Evolutionary conservation across 371 early-diverging fungal genomes (phyloP).

Genomic region (Circinella minor): DNA sequence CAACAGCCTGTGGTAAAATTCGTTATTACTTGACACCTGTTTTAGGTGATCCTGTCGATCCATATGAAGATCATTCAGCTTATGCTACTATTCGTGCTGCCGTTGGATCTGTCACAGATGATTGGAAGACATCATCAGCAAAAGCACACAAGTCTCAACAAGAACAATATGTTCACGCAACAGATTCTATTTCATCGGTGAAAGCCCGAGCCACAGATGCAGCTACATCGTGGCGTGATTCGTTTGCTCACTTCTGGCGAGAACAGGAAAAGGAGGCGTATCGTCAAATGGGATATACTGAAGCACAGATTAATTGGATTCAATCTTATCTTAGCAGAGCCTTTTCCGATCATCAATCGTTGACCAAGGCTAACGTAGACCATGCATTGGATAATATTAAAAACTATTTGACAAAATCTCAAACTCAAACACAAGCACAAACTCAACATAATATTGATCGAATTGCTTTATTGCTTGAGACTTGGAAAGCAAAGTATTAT

Average conservation of each 20-base stretch:
- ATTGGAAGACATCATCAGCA: constrained; percentile 11
- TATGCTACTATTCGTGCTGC: constrained; percentile 24
- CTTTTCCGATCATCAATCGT: constrained; percentile 30
- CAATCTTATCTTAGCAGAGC: constrained; percentile 36
- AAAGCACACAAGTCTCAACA: constrained; percentile 3
- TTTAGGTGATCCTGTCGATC: background rate
- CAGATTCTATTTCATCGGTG: constrained; percentile 9
- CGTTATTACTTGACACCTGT: background rate
- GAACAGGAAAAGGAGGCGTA: constrained; percentile 42
- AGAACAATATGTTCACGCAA: background rate
- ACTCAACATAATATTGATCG: constrained; percentile 42
- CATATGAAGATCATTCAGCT: constrained; percentile 28
- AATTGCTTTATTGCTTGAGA: constrained; percentile 31
- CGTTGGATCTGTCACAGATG: constrained; percentile 17
- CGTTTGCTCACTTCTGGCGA: constrained; percentile 43
- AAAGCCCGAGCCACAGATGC: constrained; percentile 26
- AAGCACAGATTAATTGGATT: constrained; percentile 50
- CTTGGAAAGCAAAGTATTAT: constrained; percentile 26
- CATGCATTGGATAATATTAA: constrained; percentile 31
- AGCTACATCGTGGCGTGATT: constrained; percentile 25
- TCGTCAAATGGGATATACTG: constrained; percentile 47
- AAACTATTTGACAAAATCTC: constrained; percentile 37
- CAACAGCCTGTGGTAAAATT: background rate
- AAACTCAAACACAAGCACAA: constrained; percentile 39
- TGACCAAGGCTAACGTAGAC: constrained; percentile 34